A percentile compares a stretch with the other conserved stretches of the same genome.
These are phyloP conservation scores for Aureobasidium melanogenum DNA, from an alignment of 2,329 filamentous ascomycete species.

Conservation along the genomic window DNA sequence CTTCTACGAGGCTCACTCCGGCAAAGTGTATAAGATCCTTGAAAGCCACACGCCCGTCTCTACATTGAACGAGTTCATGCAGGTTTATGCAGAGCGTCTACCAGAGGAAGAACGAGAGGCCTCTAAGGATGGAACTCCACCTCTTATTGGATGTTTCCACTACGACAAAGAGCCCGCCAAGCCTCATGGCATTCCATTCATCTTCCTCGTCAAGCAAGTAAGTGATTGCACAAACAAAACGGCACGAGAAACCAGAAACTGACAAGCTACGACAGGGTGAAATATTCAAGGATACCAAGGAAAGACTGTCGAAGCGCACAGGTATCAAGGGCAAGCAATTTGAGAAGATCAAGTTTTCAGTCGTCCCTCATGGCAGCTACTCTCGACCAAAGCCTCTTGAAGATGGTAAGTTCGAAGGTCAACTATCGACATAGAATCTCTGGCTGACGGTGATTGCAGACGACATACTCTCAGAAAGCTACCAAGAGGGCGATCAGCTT, in stretches of 20 bases:
- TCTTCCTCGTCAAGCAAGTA: slow-evolving; percentile 75
- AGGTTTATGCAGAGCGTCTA: slow-evolving; percentile 70
- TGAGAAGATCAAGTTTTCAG: slow-evolving; percentile 94
- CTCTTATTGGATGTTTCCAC: slow-evolving; percentile 74
- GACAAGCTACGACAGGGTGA: slow-evolving; percentile 51
- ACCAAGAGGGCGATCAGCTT: slow-evolving; percentile 32
- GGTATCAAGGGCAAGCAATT: slow-evolving; percentile 97
- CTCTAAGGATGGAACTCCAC: slow-evolving; percentile 53
- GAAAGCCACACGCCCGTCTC: slow-evolving; percentile 62
- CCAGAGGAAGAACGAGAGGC: slow-evolving; percentile 54
- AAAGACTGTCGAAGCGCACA: slow-evolving; percentile 84
- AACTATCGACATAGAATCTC: neutral
- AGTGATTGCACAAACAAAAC: slow-evolving; percentile 20
- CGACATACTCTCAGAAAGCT: slow-evolving; percentile 37
- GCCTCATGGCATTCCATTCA: slow-evolving; percentile 82
- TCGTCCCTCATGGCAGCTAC: slow-evolving; percentile 61
- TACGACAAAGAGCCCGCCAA: slow-evolving; percentile 85
- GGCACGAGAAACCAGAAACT: neutral
- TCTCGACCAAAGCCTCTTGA: slow-evolving; percentile 73
- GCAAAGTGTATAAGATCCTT: slow-evolving; percentile 78
- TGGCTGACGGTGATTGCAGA: slow-evolving; percentile 23
- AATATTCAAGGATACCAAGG: slow-evolving; percentile 82
- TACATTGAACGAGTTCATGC: slow-evolving; percentile 76
- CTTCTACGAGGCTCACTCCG: slow-evolving; percentile 72
- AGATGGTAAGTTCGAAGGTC: slow-evolving; percentile 58